These are phyloP conservation scores for Urochloa ruziziensis DNA, from an alignment of 176 grass and related monocot species.

Conservation along the genomic window DNA sequence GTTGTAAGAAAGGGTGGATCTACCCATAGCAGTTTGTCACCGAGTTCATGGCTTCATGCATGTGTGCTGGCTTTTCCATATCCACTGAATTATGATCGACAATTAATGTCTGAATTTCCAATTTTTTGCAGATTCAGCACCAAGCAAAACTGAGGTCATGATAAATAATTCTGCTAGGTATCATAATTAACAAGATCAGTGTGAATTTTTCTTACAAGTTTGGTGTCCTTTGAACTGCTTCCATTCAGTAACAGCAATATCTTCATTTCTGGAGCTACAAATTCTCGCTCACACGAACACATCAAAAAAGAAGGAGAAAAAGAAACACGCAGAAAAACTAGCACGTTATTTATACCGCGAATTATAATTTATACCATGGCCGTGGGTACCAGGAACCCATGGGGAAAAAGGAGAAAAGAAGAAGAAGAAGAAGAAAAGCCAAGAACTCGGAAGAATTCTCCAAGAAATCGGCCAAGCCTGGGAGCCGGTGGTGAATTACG, in stretches of 20 bases:
- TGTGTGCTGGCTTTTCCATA: background rate
- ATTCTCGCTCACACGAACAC: constrained; percentile 35
- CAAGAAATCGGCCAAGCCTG: constrained; percentile 32
- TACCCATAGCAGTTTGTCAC: constrained; percentile 1
- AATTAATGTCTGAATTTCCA: constrained; percentile 12
- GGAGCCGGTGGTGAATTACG: constrained; percentile 22
- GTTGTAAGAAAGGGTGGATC: constrained; percentile 23
- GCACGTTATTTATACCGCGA: constrained; percentile 45
- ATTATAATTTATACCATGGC: constrained; percentile 53
- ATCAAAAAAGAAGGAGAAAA: background rate
- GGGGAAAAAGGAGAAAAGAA: background rate
- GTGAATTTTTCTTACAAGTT: constrained; percentile 29
- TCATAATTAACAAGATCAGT: constrained; percentile 38
- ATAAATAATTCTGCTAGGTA: constrained; percentile 9
- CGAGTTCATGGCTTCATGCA: background rate
- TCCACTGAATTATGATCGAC: background rate
- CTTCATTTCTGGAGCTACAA: constrained; percentile 35
- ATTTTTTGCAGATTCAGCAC: background rate
- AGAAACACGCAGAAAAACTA: constrained; percentile 11
- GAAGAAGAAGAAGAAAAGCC: background rate
- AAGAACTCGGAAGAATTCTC: constrained; percentile 44
- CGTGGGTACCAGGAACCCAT: constrained; percentile 9
- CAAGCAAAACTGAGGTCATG: background rate
- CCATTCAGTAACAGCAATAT: constrained; percentile 20
- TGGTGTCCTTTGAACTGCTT: constrained; percentile 10